phyloP scores from a whole-genome alignment of 148 eudicot genomes.

The Rhododendron molle region DNA sequence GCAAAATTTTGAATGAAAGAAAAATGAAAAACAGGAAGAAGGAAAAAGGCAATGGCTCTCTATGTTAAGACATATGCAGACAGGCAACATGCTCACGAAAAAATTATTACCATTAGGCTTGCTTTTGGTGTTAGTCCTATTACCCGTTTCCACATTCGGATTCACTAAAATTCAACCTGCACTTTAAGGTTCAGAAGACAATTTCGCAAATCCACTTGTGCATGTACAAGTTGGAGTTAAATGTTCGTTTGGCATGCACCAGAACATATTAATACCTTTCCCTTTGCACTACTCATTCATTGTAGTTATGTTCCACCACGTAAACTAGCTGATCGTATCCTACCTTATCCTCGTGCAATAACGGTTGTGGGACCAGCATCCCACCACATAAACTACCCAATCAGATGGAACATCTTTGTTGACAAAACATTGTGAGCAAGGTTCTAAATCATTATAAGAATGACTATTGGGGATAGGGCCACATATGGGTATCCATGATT shows the following conservation, averaged over 20 bases:
- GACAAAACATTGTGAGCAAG: not conserved
- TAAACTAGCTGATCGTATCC: not conserved
- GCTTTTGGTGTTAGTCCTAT: not conserved
- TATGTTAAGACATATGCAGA: not conserved
- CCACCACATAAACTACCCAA: not conserved
- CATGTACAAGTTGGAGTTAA: not conserved
- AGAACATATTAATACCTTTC: not conserved
- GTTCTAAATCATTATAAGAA: not conserved
- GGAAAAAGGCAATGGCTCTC: not conserved
- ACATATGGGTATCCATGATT: not conserved
- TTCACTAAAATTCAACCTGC: not conserved
- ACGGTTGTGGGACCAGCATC: not conserved
- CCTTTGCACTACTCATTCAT: not conserved
- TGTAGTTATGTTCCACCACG: not conserved
- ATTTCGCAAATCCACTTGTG: not conserved
- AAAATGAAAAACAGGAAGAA: not conserved
- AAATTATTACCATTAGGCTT: not conserved
- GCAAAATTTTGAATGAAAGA: not conserved
- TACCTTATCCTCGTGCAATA: not conserved
- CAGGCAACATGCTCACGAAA: not conserved
- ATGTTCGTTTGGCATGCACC: not conserved
- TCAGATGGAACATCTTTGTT: not conserved
- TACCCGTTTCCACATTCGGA: not conserved
- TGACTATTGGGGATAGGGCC: not conserved
- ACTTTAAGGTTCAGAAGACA: not conserved